Evolutionary conservation across 169 alveolate genomes (phyloP).

Genomic region (Plasmodium billcollinsi): DNA sequence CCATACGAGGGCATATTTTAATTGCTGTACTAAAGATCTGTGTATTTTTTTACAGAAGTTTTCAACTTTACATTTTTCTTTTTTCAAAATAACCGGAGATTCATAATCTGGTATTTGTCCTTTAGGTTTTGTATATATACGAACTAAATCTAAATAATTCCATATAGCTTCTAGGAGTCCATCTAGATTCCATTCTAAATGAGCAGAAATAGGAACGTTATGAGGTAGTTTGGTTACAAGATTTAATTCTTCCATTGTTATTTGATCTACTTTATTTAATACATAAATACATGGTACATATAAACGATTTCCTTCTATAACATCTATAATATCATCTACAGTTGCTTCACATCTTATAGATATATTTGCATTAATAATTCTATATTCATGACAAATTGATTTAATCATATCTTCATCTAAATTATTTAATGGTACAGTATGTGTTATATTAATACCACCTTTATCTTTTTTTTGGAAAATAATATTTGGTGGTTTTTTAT

Average conservation of each 20-base stretch:
- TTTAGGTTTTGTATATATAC: slow-evolving; percentile 99
- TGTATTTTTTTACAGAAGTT: slow-evolving; percentile 89
- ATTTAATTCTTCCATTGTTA: slow-evolving; percentile 92
- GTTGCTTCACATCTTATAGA: slow-evolving; percentile 95
- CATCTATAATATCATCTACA: slow-evolving; percentile 98
- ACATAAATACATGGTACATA: slow-evolving; percentile 96
- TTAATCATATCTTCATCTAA: slow-evolving; percentile 86
- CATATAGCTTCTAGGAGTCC: slow-evolving; percentile 97
- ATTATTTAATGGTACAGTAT: slow-evolving; percentile 85
- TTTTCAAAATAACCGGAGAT: slow-evolving; percentile 95
- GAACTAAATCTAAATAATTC: slow-evolving; percentile 96
- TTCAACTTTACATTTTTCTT: slow-evolving; percentile 87
- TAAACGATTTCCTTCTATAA: slow-evolving; percentile 96
- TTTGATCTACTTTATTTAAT: slow-evolving; percentile 94
- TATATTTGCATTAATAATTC: slow-evolving; percentile 95
- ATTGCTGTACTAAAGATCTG: slow-evolving; percentile 88
- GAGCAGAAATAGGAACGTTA: slow-evolving; percentile 95
- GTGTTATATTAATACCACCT: slow-evolving; percentile 88
- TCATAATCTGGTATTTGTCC: slow-evolving; percentile 97
- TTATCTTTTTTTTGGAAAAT: slow-evolving; percentile 83
- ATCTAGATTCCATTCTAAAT: slow-evolving; percentile 96
- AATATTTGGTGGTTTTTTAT: slow-evolving; percentile 95
- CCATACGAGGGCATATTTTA: slow-evolving; percentile 98
- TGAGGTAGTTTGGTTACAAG: slow-evolving; percentile 95
- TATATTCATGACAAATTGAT: slow-evolving; percentile 93